Evolutionary conservation across 2,329 filamentous ascomycete species (phyloP).

Genomic region (Ophiocordyceps camponoti-saundersi): DNA sequence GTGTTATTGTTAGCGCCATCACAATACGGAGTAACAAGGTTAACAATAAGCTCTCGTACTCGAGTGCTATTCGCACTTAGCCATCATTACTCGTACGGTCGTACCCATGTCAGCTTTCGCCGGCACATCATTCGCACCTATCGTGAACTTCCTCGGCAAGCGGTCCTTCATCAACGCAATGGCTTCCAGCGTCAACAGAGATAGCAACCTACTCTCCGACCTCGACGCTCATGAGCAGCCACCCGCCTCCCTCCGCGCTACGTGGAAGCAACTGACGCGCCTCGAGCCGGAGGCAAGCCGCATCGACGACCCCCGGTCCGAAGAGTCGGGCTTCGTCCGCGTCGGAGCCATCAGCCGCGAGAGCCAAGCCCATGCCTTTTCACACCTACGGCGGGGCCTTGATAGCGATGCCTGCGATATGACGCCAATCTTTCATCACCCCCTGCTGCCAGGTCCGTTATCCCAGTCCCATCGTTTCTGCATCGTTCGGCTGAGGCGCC

Average conservation of each 20-base stretch:
- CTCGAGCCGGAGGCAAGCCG: conserved; percentile 32
- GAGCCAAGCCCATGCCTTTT: conserved; percentile 25
- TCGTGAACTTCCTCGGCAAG: too few species aligned
- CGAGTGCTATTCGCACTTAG: too few species aligned
- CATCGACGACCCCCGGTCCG: conserved; percentile 35
- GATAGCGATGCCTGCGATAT: conserved; percentile 17
- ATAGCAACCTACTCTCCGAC: conserved; percentile 12
- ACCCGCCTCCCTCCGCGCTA: conserved; percentile 47
- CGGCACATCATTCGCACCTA: too few species aligned
- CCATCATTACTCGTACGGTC: too few species aligned
- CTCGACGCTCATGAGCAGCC: conserved; percentile 68
- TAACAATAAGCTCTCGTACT: too few species aligned
- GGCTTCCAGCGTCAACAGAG: conserved; percentile 3
- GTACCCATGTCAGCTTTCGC: too few species aligned
- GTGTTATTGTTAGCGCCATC: too few species aligned
- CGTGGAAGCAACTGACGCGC: conserved; percentile 62
- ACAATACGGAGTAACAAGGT: too few species aligned
- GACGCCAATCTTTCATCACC: conserved; percentile 43
- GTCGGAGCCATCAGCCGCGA: conserved; percentile 24
- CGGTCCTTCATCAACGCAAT: conserved; percentile 4
- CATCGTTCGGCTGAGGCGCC: conserved; percentile 54
- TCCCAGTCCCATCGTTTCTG: conserved; percentile 62
- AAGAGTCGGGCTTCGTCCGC: conserved; percentile 26
- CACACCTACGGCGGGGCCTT: conserved; percentile 18
- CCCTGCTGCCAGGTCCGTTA: conserved; percentile 55